These are phyloP conservation scores for Trypanosoma boissoni DNA, from an alignment of 208 protist genomes.

Conservation along the genomic window DNA sequence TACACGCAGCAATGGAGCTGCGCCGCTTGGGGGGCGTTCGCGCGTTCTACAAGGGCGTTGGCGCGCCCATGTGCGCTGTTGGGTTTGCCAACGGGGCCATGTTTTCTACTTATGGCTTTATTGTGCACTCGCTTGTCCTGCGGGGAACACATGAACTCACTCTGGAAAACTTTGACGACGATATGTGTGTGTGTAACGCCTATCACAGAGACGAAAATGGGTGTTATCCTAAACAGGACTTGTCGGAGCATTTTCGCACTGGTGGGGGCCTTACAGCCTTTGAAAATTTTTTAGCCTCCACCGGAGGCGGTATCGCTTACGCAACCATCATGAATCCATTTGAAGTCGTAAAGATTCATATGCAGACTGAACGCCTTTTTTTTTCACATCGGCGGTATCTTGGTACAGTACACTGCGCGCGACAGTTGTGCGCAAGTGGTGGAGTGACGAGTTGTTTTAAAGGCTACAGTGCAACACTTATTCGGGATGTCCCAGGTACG, in stretches of 20 bases:
- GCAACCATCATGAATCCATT: slow-evolving; percentile 29
- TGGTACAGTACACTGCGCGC: slow-evolving; percentile 24
- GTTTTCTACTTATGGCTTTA: slow-evolving; percentile 20
- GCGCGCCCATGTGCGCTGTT: slow-evolving; percentile 26
- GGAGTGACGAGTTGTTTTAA: slow-evolving; percentile 23
- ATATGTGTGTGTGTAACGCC: neutral
- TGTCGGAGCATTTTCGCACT: slow-evolving; percentile 25
- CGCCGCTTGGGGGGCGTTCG: slow-evolving; percentile 7
- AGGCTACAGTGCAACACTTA: slow-evolving; percentile 22
- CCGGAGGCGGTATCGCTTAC: slow-evolving; percentile 19
- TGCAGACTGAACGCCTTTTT: slow-evolving; percentile 20
- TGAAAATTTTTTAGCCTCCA: slow-evolving; percentile 28
- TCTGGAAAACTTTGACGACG: slow-evolving; percentile 10
- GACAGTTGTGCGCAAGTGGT: slow-evolving; percentile 16
- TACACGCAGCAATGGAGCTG: slow-evolving; percentile 16
- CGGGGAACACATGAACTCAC: slow-evolving; percentile 1
- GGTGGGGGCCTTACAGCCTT: slow-evolving; percentile 19
- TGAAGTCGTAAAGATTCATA: slow-evolving; percentile 27
- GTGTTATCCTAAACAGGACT: slow-evolving; percentile 5
- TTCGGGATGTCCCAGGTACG: slow-evolving; percentile 24
- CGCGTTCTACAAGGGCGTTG: slow-evolving; percentile 29
- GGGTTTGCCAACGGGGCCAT: slow-evolving; percentile 23
- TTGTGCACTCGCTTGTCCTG: slow-evolving; percentile 19
- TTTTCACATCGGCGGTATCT: slow-evolving; percentile 25
- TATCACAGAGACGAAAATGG: neutral